A percentile compares a stretch with the other conserved stretches of the same genome.
Evolutionary conservation across 1,139 yeast genomes (phyloP).

Genomic region (Geotrichum carabidarum): DNA sequence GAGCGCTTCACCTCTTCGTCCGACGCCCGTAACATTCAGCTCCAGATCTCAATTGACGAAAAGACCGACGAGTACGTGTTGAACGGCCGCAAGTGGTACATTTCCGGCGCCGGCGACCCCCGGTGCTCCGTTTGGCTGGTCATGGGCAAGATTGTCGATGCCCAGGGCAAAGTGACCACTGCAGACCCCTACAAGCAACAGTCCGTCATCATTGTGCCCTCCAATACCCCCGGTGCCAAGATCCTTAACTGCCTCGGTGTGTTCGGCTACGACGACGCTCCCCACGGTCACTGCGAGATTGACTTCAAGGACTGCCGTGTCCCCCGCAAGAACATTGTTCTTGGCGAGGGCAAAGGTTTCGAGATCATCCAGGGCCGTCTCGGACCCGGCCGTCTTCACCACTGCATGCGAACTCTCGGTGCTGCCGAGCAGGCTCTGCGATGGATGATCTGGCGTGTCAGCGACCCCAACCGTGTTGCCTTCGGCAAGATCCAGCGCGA

Average conservation of each 20-base stretch:
- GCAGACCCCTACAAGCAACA: constrained; percentile 50
- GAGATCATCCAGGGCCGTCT: constrained; percentile 64
- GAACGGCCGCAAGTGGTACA: constrained; percentile 71
- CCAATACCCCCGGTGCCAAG: constrained; percentile 51
- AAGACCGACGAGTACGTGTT: constrained; percentile 47
- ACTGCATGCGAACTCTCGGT: constrained; percentile 67
- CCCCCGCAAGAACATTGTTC: constrained; percentile 43
- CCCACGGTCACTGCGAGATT: constrained; percentile 69
- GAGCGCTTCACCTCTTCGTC: constrained; percentile 64
- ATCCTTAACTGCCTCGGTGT: constrained; percentile 54
- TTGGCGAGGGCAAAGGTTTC: constrained; percentile 56
- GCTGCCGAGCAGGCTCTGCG: constrained; percentile 58
- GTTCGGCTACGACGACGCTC: constrained; percentile 67
- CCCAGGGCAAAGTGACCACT: constrained; percentile 27
- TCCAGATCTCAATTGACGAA: constrained; percentile 44
- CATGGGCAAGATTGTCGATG: constrained; percentile 57
- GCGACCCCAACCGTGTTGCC: constrained; percentile 45
- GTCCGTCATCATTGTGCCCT: constrained; percentile 55
- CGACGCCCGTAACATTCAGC: constrained; percentile 60
- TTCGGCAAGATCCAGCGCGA: constrained; percentile 53
- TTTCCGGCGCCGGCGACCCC: constrained; percentile 73
- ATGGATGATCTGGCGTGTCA: constrained; percentile 52
- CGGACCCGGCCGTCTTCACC: constrained; percentile 72
- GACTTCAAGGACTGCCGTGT: constrained; percentile 51
- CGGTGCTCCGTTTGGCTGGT: constrained; percentile 54